Percentiles rank a stretch among this genome's conserved stretches.
These are phyloP conservation scores for Asparagopsis taxiformis DNA, from an alignment of 31 red algal species.

Conservation along the genomic window DNA sequence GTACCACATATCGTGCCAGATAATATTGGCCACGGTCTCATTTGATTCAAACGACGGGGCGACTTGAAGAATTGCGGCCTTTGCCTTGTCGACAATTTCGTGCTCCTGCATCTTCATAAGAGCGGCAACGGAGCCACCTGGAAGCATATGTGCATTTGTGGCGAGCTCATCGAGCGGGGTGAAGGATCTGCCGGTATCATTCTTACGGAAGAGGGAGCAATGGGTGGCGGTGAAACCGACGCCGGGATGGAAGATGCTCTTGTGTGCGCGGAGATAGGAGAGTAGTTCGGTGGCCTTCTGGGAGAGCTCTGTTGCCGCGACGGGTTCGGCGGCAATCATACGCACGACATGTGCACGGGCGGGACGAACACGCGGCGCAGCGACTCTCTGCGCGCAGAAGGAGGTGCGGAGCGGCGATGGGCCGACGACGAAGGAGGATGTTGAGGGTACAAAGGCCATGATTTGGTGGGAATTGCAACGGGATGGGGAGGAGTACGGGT, in stretches of 20 bases:
- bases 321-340: slow-evolving; percentile 14
- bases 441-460: too few relatives aligned
- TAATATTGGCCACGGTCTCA: slow-evolving; percentile 15
- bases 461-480: too few relatives aligned
- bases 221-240: slow-evolving; percentile 52
- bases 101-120: slow-evolving; percentile 46
- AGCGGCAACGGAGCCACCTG: slow-evolving; percentile 51
- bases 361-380: not conserved
- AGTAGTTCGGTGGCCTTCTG: slow-evolving; percentile 31
- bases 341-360: not conserved
- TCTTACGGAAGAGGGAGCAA: slow-evolving; percentile 65
- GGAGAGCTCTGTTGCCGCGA: slow-evolving; percentile 27
- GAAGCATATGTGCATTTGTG: slow-evolving; percentile 61
- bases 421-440: too few relatives aligned
- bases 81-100: slow-evolving; percentile 18
- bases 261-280: slow-evolving; percentile 70
- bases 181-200: slow-evolving; percentile 53
- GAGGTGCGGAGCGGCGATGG: too few relatives aligned
- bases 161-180: slow-evolving; percentile 65
- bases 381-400: too few relatives aligned
- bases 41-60: not conserved
- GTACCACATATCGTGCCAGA: slow-evolving; percentile 27
- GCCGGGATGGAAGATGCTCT: slow-evolving; percentile 63
- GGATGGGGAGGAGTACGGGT: too few relatives aligned
- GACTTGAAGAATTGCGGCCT: not conserved